Conservation (phyloP, 768 basidiomycete genomes). For the Tylopilus vinaceipallidus region DNA sequence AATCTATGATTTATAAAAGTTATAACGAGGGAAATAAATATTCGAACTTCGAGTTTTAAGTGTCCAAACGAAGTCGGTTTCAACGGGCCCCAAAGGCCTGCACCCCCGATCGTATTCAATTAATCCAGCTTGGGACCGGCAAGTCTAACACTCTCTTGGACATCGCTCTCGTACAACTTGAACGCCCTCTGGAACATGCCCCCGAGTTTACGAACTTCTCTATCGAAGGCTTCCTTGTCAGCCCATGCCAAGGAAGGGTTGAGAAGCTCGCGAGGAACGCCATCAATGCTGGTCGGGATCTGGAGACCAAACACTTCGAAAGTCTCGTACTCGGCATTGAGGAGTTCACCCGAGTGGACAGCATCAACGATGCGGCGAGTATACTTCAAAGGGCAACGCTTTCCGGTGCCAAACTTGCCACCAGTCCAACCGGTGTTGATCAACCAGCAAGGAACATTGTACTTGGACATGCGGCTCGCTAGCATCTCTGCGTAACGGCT, state of each 20-base stretch:
- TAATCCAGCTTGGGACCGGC: conserved; percentile 65
- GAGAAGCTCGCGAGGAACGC: conserved; percentile 88
- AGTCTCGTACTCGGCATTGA: conserved; percentile 81
- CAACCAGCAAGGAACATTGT: conserved; percentile 93
- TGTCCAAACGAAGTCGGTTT: conserved; percentile 1
- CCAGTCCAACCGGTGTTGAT: conserved; percentile 99
- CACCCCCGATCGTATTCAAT: background rate
- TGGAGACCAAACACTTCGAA: conserved; percentile 81
- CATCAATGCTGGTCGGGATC: conserved; percentile 79
- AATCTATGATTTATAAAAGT: conserved; percentile 8
- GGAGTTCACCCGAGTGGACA: conserved; percentile 91
- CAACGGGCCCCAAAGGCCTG: background rate
- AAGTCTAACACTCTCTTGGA: conserved; percentile 71
- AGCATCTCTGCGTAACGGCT: conserved; percentile 97
- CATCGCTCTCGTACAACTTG: conserved; percentile 85
- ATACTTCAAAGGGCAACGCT: conserved; percentile 94
- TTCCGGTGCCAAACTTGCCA: conserved; percentile 89
- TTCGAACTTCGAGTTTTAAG: background rate
- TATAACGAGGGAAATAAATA: background rate
- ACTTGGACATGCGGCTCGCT: conserved; percentile 86
- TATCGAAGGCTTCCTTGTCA: conserved; percentile 85
- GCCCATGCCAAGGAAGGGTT: conserved; percentile 87
- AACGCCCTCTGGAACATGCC: conserved; percentile 96
- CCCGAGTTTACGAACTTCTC: conserved; percentile 83
- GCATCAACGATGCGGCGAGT: conserved; percentile 97